Conservation (phyloP, 331 rosid species). For the Acacia concinna region DNA sequence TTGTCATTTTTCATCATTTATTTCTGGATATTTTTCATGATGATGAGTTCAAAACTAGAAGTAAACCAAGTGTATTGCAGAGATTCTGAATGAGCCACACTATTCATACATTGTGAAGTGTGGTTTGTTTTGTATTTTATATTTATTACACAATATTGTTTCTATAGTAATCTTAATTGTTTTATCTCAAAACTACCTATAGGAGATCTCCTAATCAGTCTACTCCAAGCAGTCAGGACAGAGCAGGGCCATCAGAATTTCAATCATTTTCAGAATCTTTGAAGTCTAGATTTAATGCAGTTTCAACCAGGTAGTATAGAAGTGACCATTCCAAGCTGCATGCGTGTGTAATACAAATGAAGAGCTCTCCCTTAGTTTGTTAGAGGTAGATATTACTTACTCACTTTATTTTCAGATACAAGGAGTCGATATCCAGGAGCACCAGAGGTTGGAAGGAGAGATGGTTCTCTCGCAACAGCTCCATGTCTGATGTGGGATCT, state of each 20-base stretch:
- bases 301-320: constrained; percentile 67
- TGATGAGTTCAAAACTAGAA: not conserved
- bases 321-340: not conserved
- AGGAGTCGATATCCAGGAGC: constrained; percentile 92
- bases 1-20: constrained; percentile 6
- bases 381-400: not conserved
- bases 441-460: constrained; percentile 96
- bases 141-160: not conserved
- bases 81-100: not conserved
- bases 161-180: constrained; percentile 12
- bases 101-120: not conserved
- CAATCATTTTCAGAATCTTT: constrained; percentile 90
- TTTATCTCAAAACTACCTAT: not conserved
- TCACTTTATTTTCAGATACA: constrained; percentile 55
- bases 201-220: constrained; percentile 71
- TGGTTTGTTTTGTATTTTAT: not conserved
- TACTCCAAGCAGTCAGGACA: constrained; percentile 71
- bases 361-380: not conserved
- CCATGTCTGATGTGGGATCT: constrained; percentile 82
- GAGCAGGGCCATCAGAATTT: constrained; percentile 91
- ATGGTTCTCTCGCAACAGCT: constrained; percentile 77
- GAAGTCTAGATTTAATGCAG: constrained; percentile 80
- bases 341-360: constrained; percentile 17
- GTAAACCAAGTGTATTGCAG: not conserved
- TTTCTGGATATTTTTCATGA: constrained; percentile 15